A percentile compares a stretch with the other conserved stretches of the same genome.
Conservation (phyloP, 2,329 filamentous ascomycete species). For the Neofusicoccum sp. region DNA sequence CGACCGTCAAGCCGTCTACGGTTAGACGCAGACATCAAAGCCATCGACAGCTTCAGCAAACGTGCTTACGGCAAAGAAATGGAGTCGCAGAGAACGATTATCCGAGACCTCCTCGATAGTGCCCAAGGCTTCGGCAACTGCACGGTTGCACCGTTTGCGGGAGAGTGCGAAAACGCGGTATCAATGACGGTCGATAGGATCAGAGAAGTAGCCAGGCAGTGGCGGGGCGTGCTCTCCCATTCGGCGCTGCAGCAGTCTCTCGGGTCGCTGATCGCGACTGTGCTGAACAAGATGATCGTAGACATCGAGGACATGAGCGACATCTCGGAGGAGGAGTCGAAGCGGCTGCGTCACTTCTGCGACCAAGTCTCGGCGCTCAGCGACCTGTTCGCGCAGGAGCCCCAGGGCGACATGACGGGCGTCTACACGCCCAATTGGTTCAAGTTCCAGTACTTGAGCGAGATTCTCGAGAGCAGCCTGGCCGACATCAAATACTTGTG, state of each 20-base stretch:
- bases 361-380: slow-evolving; percentile 55
- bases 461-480: slow-evolving; percentile 61
- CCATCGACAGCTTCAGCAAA: slow-evolving; percentile 59
- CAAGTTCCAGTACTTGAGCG: slow-evolving; percentile 63
- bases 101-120: slow-evolving; percentile 61
- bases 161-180: slow-evolving; percentile 60
- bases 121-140: slow-evolving; percentile 62
- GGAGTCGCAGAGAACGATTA: slow-evolving; percentile 62
- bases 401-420: slow-evolving; percentile 54
- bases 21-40: slow-evolving; percentile 54
- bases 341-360: slow-evolving; percentile 57
- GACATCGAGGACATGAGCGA: slow-evolving; percentile 63
- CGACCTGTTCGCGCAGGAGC: slow-evolving; percentile 51
- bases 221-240: slow-evolving; percentile 58
- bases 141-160: slow-evolving; percentile 57
- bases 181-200: slow-evolving; percentile 58
- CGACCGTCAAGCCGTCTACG: slow-evolving; percentile 42
- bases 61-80: slow-evolving; percentile 63
- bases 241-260: slow-evolving; percentile 62
- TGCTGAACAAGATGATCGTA: slow-evolving; percentile 58
- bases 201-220: slow-evolving; percentile 55
- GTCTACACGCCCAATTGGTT: slow-evolving; percentile 64
- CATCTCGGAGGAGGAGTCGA: slow-evolving; percentile 62
- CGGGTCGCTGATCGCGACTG: slow-evolving; percentile 57
- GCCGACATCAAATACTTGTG: slow-evolving; percentile 66